Base-by-base conservation (phyloP, 495 filamentous ascomycete genomes). In the Choiromyces venosus region DNA sequence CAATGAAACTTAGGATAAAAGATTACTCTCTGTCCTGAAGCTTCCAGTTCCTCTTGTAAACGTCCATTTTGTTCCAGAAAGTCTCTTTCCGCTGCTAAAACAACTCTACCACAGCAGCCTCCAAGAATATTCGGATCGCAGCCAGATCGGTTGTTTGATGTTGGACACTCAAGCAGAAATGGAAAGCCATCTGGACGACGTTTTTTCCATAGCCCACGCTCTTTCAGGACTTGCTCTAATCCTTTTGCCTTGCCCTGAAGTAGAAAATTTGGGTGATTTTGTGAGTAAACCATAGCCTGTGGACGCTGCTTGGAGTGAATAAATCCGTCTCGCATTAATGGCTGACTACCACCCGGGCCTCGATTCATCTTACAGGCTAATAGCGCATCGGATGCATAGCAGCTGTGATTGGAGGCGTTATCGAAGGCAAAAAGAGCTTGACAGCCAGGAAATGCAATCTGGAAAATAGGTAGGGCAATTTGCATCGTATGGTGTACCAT, bases 391-490 rank as follows among this genome's bases (percentile, higher is more conserved):
- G 21, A 25, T 52, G 65, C 65, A 67, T 19, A 73, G 4, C 25
- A 64, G 67, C 42, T 52, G 46, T 68, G 65, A 38, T 61, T 73
- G 61, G 4, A 21, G n/a, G n/a, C n/a, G n/a, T n/a, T n/a, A n/a
- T n/a, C n/a, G n/a, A n/a, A n/a, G n/a, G n/a, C n/a, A n/a, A 73
- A 73, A 14, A 73, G 36, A 4, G 38, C 65, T 68, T 68, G 65
- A 37, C 42, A 67, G 9, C 35, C 4, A 37, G 39, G 65, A 25
- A 66, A 66, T 16, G 71, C 65, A 21, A 33, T 35, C 35, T 52
- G 38, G 67, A 73, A 73, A 42, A 73, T 35, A 40, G 33, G 25
- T 16, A 73, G 21, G n/a, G 37, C 65, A 67, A 73, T 68, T 35
- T 68, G 5, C 4, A 38, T 38, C 37, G 9, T 38, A 38, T 38